These are phyloP conservation scores for Ogataea ramenticola DNA, from an alignment of 805 yeast genomes.

Conservation along the genomic window DNA sequence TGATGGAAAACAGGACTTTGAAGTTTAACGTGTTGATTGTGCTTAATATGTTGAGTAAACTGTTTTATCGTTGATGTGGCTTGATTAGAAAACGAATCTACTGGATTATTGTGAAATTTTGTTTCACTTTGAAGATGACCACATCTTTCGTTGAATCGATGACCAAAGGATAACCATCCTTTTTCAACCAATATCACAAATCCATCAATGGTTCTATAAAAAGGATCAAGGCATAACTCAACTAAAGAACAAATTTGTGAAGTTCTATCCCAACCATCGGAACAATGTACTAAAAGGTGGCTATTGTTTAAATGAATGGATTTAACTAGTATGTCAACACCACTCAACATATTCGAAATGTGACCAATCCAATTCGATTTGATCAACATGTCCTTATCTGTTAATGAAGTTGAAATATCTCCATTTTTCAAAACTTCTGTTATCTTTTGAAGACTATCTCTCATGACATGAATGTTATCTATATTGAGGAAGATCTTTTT, in stretches of 20 bases:
- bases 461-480: conserved; percentile 92
- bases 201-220: conserved; percentile 80
- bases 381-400: conserved; percentile 48
- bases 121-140: conserved; percentile 63
- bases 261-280: conserved; percentile 99
- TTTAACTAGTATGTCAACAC: conserved; percentile 71
- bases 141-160: conserved; percentile 74
- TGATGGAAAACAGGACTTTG: conserved; percentile 95
- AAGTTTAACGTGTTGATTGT: conserved; percentile 43
- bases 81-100: conserved; percentile 26
- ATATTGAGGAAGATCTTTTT: conserved; percentile 77
- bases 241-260: conserved; percentile 81
- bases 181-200: conserved; percentile 81
- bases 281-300: conserved; percentile 84
- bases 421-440: conserved; percentile 58
- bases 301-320: conserved; percentile 79
- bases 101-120: conserved; percentile 37
- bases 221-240: conserved; percentile 86
- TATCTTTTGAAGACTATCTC: conserved; percentile 69
- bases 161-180: conserved; percentile 95
- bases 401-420: conserved; percentile 43
- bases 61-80: conserved; percentile 33
- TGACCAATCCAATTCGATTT: conserved; percentile 79
- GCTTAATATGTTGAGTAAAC: conserved; percentile 44
- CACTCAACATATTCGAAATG: conserved; percentile 57